These are phyloP conservation scores for Cladophialophora yegresii DNA, from an alignment of 2,329 filamentous ascomycete species.

Conservation along the genomic window DNA sequence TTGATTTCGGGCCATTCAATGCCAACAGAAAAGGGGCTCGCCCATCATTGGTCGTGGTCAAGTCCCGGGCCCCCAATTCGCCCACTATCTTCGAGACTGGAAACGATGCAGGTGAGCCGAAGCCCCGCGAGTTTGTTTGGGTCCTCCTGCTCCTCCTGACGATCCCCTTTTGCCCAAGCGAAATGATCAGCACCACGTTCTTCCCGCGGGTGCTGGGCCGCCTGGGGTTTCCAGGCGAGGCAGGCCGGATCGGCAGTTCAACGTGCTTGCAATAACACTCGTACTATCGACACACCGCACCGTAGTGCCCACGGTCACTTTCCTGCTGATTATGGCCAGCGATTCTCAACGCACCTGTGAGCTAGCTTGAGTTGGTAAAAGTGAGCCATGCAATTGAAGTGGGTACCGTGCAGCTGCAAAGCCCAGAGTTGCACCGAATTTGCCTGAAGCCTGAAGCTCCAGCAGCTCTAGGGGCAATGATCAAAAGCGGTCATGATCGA, in stretches of 20 bases:
- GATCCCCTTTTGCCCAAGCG: slow-evolving; percentile 11
- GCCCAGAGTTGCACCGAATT: background rate
- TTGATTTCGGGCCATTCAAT: slow-evolving; percentile 2
- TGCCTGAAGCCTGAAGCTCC: background rate
- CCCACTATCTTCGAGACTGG: background rate
- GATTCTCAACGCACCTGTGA: background rate
- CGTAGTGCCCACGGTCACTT: background rate
- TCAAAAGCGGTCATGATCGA: slow-evolving; percentile 7
- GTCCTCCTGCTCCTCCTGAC: slow-evolving; percentile 5
- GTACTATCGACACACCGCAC: background rate
- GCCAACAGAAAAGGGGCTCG: background rate
- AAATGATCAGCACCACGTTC: slow-evolving; percentile 13
- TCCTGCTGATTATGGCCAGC: background rate
- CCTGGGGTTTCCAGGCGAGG: background rate
- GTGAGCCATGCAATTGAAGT: background rate
- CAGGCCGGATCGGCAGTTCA: slow-evolving; percentile 9
- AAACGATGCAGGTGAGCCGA: background rate
- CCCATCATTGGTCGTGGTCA: slow-evolving; percentile 3
- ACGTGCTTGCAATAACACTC: background rate
- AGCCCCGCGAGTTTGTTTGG: slow-evolving; percentile 8
- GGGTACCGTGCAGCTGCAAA: background rate
- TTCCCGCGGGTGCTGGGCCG: background rate
- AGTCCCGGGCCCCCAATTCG: background rate
- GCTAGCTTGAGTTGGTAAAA: slow-evolving; percentile 4
- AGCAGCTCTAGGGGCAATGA: background rate